Base-by-base conservation (phyloP, 2,329 filamentous ascomycete species). In the Claviceps africana region DNA sequence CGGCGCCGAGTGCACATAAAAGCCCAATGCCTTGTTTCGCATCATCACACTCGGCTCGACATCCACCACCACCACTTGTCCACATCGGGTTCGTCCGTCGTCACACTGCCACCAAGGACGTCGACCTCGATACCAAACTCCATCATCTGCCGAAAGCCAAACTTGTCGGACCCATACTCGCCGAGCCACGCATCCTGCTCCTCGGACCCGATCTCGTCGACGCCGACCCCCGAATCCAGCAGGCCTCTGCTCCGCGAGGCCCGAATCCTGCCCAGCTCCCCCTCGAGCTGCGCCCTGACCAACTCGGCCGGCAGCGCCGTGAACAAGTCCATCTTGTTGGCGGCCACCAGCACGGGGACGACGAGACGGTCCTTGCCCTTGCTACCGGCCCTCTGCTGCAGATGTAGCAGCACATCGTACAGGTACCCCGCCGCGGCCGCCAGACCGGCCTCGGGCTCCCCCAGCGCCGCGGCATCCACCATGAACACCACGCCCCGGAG, bases 311-410 rank as follows among this genome's bases (percentile, higher is more conserved):
- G 93, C 50, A 96, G 71, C 8, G 91, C 88, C 0, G 93, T 96
- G 65, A 98, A 98, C 1, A 98, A 75, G 66, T 98, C 93, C 64
- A 89, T 78, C 75, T 98, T 98, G 70, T 97, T 98, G 51, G 89
- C 90, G 1, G 89, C 90, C 35, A 98, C 73, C 37, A 98, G 75
- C 8, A 98, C 76, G 0, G 86, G 82, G 9, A 93, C 75, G 46
- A 75, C 57, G 2, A 54, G 56, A 60, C 64, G 67, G 44, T 61
- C 56, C 56, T 64, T 67, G 52, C 61, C 56, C 57, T 64, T 67
- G 52, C 59, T 56, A 48, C 61, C 65, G 33, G 60, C 59, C 47
- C 83, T 77, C 67, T 83, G 86, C 71, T 97, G 93, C 54, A 98
- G 73, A 3, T 78, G 66, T 3, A 97, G 75, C n/a, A 98, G 77